Evolutionary conservation across 2,329 filamentous ascomycete genomes (phyloP), one percentile per base, ranked within the genome.

Genomic region (Aaosphaeria arxii): DNA sequence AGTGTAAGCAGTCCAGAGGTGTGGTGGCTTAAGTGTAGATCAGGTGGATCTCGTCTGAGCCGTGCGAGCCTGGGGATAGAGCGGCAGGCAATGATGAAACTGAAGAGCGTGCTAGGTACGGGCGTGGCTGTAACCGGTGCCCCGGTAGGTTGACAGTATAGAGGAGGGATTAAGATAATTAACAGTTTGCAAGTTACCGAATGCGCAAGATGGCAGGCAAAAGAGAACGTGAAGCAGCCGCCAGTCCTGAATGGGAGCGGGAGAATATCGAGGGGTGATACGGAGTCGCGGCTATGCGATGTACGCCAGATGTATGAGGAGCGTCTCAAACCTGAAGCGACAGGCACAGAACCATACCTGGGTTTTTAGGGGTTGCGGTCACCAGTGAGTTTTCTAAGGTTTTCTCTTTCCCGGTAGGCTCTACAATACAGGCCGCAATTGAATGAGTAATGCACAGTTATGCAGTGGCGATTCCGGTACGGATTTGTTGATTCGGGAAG

Each of bases 271-370:
- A 58, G 54, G 51, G 51, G 50, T 49, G 48, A 46, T 42, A 51
- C 53, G 54, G 57, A 53, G 48, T 53, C 45, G 52, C 51, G 50
- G 53, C 58, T 59, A 67, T 66, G 64, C 61, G 53, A 48, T 54
- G 54, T 50, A 56, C 57, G 58, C 56, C 59, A 56, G 57, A 50
- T 64, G 67, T 69, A 54, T 62, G 64, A 69, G 59, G 61, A 62
- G 57, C 61, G 67, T 70, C 64, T 70, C 67, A 70, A 61, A 64
- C 58, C 57, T 68, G 66, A 64, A 68, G 64, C 65, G 65, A 56
- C 54, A 67, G 62, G 62, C 64, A 64, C 55, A 57, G 49, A 64
- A 68, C 43, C 66, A 69, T 70, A 57, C 58, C 65, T 55, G 56
- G 46, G 52, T 56, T 47, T 45, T 51, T 46, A 38, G 50, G 47